Conservation (phyloP, 2,329 filamentous ascomycete species). For the Trichoderma afroharzianum region DNA sequence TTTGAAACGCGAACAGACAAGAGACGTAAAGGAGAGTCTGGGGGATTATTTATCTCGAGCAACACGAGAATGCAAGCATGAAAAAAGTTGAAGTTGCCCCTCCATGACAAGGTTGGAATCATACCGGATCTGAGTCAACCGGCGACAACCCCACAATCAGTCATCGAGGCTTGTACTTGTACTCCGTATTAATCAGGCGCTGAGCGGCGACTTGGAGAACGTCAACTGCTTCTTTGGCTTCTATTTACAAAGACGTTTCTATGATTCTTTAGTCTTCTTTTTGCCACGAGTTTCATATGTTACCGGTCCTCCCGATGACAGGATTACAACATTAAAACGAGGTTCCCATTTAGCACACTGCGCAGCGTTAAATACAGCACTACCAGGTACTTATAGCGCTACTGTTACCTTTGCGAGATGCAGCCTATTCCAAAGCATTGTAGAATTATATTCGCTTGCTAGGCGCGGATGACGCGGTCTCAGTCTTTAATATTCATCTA, state of each 20-base stretch:
- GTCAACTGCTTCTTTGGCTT: neutral
- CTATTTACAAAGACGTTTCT: neutral
- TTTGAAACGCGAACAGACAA: neutral
- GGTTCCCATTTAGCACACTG: neutral
- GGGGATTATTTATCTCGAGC: neutral
- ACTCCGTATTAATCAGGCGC: neutral
- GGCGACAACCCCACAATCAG: constrained; percentile 9
- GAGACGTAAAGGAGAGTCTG: neutral
- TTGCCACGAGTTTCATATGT: neutral
- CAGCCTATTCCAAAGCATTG: neutral
- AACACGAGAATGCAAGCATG: neutral
- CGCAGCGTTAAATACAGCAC: neutral
- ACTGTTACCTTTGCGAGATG: too few species aligned
- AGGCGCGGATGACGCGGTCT: neutral
- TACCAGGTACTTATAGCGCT: too few species aligned
- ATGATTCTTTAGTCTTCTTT: neutral
- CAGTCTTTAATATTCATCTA: neutral
- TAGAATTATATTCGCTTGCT: neutral
- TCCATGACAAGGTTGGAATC: constrained; percentile 6
- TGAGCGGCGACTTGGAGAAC: neutral
- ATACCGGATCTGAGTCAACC: constrained; percentile 17
- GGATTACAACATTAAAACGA: neutral
- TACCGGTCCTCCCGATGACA: neutral
- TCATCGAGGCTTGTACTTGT: neutral
- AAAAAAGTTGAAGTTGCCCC: neutral